Evolutionary conservation across 139 green algal genomes (phyloP), one percentile per base, ranked within the genome.

Genomic region (Trebouxia sp.): DNA sequence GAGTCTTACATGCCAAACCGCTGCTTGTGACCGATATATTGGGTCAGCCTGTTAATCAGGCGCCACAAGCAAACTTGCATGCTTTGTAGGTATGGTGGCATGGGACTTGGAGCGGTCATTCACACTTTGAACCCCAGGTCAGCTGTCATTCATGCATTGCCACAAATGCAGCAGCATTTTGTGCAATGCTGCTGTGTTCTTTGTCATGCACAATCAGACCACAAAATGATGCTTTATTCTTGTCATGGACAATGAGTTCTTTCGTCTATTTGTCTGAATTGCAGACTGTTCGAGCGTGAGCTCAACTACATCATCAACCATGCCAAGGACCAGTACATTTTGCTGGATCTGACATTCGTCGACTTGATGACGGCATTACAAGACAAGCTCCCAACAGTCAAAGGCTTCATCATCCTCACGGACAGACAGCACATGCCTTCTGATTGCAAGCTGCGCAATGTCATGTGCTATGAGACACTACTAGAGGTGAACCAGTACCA

Each of bases 401-500:
- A 85, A 20, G 37, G 43, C 17, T 80, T 92, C 6, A 58, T 95
- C 15, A 76, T 92, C 37, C 80, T 94, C 3, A 90, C 85, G 17
- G 86, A 89, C 79, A 82, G 84, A 78, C 10, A 50, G 8, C 48
- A 83, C 26, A 83, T 83, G 80, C 80, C 65, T 8, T 12, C 6
- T 1, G 17, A 75, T 24, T 75, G 55, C 76, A 75, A 41, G 17
- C 20, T 75, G 22, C 53, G 38, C 9, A 55, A 74, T 39, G 45
- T 74, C 26, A 72, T 91, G 42, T 96, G 90, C 84, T 94, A 95
- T 39, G 90, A 95, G 83, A 87, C 92, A 65, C 84, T 94, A 48
- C 77, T 95, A 35, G 81, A 85, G 6, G 78, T 81, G 7, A 84
- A 26, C n/a, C 56, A 20, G 56, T 11, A 1, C 22, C 26, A 37